Evolutionary conservation across 495 filamentous ascomycete genomes (phyloP), one percentile per base, ranked within the genome.

Genomic region (Hypomontagnella monticulosa): DNA sequence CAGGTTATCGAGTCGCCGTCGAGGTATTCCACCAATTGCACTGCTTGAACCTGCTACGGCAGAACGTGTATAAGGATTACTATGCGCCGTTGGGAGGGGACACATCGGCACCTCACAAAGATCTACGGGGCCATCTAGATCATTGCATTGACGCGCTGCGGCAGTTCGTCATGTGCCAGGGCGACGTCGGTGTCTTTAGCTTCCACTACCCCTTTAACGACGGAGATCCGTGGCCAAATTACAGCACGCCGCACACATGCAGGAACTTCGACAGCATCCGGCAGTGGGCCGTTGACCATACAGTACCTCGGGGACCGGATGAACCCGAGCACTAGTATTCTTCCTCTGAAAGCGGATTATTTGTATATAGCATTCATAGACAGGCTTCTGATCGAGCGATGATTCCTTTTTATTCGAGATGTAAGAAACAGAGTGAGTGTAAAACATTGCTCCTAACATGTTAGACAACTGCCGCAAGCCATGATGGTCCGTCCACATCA

Each of bases 21-120:
- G 82, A 86, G 49, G 80, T 84, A 1, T 84, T 86, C 71, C 82
- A 86, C 67, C 82, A 86, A 68, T 73, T 86, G 15, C 81, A 83
- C 63, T 86, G 84, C 70, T 70, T 85, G 38, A 83, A 85, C 61
- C 64, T 84, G 16, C 48, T 84, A 3, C 75, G 84, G 10, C 80
- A 83, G 44, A 74, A 79, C 9, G 75, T 80, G 1, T 80, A 84
- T 63, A 79, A 77, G 23, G 78, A 84, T 11, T 79, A 85, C 60
- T 83, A 82, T 63, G 64, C 72, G 15, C 70, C 76, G 12, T 53
- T 78, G 15, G 78, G 78, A 41, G 76, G 76, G 1, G 76, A 78
- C 38, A 71, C 64, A 10, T 75, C 62, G 61, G 73, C 54, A 52
- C 58, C 58, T 34, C 52, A n/a, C 60, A 57, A 57, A 32, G 74